These are phyloP conservation scores for Naganishia vaughanmartiniae DNA, from an alignment of 768 basidiomycete genomes.

Conservation along the genomic window DNA sequence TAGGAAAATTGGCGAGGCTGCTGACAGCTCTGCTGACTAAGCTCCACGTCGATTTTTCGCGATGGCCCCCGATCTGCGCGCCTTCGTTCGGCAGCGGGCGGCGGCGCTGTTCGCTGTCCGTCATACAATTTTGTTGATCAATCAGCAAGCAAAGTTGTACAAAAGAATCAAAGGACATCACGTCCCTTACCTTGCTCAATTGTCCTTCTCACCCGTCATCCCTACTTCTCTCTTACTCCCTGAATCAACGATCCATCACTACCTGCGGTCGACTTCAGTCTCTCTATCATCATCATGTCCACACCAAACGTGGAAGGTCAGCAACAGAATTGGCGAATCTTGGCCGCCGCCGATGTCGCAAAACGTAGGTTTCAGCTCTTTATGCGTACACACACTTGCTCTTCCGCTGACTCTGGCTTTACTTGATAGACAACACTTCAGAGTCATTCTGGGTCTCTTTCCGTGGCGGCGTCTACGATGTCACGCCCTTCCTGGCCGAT, in stretches of 20 bases:
- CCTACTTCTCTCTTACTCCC: neutral
- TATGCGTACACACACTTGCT: no score
- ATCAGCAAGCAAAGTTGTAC: neutral
- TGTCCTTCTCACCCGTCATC: neutral
- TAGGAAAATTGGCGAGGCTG: no score
- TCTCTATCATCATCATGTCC: neutral
- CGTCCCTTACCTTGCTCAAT: neutral
- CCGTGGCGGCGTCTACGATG: conserved; percentile 81
- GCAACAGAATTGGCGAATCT: conserved; percentile 32
- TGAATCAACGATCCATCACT: neutral
- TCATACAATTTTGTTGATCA: neutral
- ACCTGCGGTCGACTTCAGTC: no score
- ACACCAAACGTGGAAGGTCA: conserved; percentile 2
- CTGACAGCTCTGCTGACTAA: no score
- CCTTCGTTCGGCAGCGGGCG: neutral
- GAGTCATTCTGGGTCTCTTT: conserved; percentile 77
- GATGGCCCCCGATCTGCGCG: neutral
- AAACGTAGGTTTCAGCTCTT: conserved; percentile 35
- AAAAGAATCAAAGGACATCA: no score
- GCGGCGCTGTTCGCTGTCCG: neutral
- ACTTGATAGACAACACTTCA: conserved; percentile 21
- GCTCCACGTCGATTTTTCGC: neutral
- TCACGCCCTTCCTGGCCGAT: conserved; percentile 76
- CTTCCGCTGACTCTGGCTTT: neutral
- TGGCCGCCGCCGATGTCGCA: conserved; percentile 40